Evolutionary conservation across 23 red algal species (phyloP).

Genomic region (Gracilaria vermiculophylla): DNA sequence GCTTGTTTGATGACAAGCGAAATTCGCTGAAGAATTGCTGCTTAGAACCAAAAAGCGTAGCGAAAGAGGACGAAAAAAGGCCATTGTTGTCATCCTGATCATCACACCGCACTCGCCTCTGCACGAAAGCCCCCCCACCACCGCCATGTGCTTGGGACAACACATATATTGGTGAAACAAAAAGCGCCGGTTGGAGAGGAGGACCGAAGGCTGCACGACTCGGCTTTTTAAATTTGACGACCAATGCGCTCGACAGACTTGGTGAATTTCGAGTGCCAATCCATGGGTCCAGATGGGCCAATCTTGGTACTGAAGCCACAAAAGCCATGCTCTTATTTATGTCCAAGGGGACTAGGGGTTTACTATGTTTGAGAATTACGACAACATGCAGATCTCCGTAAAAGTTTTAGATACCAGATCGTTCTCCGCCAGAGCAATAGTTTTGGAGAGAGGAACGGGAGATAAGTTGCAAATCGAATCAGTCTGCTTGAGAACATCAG

Average conservation of each 20-base stretch:
- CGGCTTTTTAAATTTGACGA: not conserved
- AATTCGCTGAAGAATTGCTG: no score
- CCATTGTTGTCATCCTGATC: not conserved
- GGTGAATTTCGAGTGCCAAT: not conserved
- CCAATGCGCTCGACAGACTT: not conserved
- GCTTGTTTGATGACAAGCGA: not conserved
- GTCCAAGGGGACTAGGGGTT: no score
- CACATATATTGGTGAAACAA: not conserved
- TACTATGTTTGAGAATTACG: no score
- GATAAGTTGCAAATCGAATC: no score
- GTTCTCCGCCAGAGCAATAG: no score
- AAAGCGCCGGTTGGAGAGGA: not conserved
- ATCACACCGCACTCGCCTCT: not conserved
- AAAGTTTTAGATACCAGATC: no score
- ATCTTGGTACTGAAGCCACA: no score
- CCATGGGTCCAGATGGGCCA: not conserved
- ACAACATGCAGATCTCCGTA: no score
- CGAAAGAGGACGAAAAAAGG: not conserved
- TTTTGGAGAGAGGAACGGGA: no score
- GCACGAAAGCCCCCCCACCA: not conserved
- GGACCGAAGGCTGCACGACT: not conserved
- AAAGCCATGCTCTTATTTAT: constrained; percentile 6
- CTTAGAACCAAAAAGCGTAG: not conserved
- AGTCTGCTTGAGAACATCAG: no score
- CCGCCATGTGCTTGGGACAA: not conserved